These are phyloP conservation scores for Acer yangbiense DNA, from an alignment of 345 rosid species.

Conservation along the genomic window DNA sequence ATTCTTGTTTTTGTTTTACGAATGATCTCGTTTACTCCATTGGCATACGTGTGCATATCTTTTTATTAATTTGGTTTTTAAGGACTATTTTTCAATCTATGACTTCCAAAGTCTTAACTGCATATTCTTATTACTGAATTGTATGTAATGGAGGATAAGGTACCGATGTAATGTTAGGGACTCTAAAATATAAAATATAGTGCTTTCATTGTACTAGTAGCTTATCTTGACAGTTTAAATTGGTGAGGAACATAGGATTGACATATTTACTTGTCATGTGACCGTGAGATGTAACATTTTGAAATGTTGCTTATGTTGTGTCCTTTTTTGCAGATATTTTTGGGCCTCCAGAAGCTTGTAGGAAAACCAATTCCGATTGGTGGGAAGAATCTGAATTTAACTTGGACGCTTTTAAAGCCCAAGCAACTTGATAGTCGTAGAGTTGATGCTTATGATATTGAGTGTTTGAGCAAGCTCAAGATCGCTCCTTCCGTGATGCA, in stretches of 20 bases:
- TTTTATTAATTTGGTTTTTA: no score
- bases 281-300: background rate
- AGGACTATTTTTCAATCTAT: background rate
- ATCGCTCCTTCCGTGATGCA: constrained; percentile 82
- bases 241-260: background rate
- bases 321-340: constrained; percentile 54
- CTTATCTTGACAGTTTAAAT: background rate
- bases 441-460: constrained; percentile 36
- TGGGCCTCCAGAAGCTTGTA: constrained; percentile 56
- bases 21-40: background rate
- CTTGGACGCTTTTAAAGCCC: constrained; percentile 67
- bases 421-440: constrained; percentile 28
- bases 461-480: constrained; percentile 57
- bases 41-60: background rate
- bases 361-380: constrained; percentile 66
- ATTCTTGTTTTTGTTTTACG: background rate
- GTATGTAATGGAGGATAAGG: background rate
- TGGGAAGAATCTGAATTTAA: constrained; percentile 58
- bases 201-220: constrained; percentile 1
- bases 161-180: constrained; percentile 1
- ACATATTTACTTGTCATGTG: background rate
- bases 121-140: background rate
- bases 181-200: background rate
- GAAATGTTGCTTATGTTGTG: constrained; percentile 18
- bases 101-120: background rate